Percentiles rank a stretch among this genome's conserved stretches.
These are phyloP conservation scores for Priceomyces medius DNA, from an alignment of 805 yeast genomes.

Conservation along the genomic window DNA sequence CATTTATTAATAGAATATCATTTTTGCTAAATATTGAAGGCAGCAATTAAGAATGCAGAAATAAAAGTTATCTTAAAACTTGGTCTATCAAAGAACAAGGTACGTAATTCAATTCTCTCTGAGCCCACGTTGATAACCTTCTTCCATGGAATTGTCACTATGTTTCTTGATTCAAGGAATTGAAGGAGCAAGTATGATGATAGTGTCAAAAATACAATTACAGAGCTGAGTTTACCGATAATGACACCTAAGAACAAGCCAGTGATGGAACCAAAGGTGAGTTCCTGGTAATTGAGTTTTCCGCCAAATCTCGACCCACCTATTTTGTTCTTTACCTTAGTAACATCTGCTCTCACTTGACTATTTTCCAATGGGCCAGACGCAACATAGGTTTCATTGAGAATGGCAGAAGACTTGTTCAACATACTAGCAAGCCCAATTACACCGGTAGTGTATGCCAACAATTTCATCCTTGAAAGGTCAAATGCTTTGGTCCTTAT, in stretches of 20 bases:
- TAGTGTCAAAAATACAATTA: slow-evolving; percentile 51
- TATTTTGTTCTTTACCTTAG: not conserved
- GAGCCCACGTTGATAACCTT: slow-evolving; percentile 32
- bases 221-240: slow-evolving; percentile 58
- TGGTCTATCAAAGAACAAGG: slow-evolving; percentile 56
- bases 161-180: slow-evolving; percentile 56
- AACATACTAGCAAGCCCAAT: slow-evolving; percentile 3
- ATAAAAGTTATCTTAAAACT: slow-evolving; percentile 60
- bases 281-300: slow-evolving; percentile 56
- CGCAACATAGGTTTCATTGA: slow-evolving; percentile 4
- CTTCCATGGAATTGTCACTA: slow-evolving; percentile 48
- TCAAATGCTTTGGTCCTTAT: not conserved
- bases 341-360: not conserved
- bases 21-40: slow-evolving; percentile 49
- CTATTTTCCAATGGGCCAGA: not conserved
- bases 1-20: slow-evolving; percentile 11
- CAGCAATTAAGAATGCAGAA: slow-evolving; percentile 57
- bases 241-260: slow-evolving; percentile 60
- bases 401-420: slow-evolving; percentile 3
- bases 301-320: slow-evolving; percentile 35
- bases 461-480: slow-evolving; percentile 4
- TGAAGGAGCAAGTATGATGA: slow-evolving; percentile 45
- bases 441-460: slow-evolving; percentile 4
- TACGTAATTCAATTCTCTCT: slow-evolving; percentile 43
- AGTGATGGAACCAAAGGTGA: slow-evolving; percentile 61